Base-by-base conservation (phyloP, 2,329 filamentous ascomycete genomes). In the Didymella pomorum region DNA sequence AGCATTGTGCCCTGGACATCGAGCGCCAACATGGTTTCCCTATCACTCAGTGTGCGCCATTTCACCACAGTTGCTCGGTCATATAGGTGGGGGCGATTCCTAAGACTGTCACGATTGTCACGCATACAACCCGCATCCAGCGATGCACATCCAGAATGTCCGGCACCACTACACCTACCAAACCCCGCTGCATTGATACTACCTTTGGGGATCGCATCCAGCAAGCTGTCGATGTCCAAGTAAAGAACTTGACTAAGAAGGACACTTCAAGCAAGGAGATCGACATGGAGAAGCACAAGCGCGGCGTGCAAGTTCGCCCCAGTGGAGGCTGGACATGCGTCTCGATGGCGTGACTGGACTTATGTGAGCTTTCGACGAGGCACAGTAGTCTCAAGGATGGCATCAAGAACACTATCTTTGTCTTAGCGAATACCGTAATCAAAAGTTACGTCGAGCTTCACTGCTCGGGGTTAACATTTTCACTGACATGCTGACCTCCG, bases 301-400 rank as follows among this genome's bases (percentile, higher is more conserved):
- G 47, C n/a, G 47, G 47, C 35, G 23, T 41, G 6, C 47, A 50
- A 16, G 47, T 50, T 21, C 31, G 31, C 21, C 33, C 33, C 29
- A 41, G 23, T 26, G 47, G 35, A 20, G 47, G 47, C 9, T 50
- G 23, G 11, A 11, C 20, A 18, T 14, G 20, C 11, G 11, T 26
- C 9, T n/a, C 11, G 41, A 26, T 9, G 23, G 23, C 10, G 21
- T n/a, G 41, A 43, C 14, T 43, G 18, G 18, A 8, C 2, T 3
- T 6, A 9, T n/a, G 1, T n/a, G 12, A 20, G 16, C 23, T 4
- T 8, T n/a, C 14, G 14, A 16, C 14, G 21, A 9, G 4, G 26
- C 4, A 11, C 21, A n/a, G 23, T 2, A 26, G 9, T 20, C 18
- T 39, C 18, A 20, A 39, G 35, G 9, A 39, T 26, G 23, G 41